phyloP scores from a whole-genome alignment of 495 filamentous ascomycete species.

The Saxispiralis lemnorum region DNA sequence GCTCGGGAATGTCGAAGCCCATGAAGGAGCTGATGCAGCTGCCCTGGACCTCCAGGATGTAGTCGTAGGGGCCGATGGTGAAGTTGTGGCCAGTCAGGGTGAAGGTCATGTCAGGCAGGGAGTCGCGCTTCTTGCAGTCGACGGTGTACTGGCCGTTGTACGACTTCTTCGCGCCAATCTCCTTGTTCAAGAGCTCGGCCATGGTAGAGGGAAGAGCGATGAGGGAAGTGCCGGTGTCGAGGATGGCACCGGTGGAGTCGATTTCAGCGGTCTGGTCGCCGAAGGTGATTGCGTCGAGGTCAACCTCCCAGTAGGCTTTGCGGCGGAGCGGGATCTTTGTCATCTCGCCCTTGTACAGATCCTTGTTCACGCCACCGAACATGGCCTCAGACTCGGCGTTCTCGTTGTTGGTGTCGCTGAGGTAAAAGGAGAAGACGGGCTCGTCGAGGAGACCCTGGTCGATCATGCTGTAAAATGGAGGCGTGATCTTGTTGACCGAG shows the following conservation, averaged over 20 bases:
- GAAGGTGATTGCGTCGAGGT: slow-evolving; percentile 79
- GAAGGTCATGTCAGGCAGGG: slow-evolving; percentile 75
- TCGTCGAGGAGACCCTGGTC: slow-evolving; percentile 79
- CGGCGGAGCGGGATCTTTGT: slow-evolving; percentile 84
- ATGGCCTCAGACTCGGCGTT: slow-evolving; percentile 68
- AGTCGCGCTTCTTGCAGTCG: slow-evolving; percentile 69
- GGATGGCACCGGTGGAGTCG: slow-evolving; percentile 83
- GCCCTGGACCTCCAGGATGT: slow-evolving; percentile 88
- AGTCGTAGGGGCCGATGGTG: slow-evolving; percentile 74
- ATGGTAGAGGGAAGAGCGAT: slow-evolving; percentile 85
- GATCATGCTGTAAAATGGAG: slow-evolving; percentile 92
- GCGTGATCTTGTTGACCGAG: slow-evolving; percentile 84
- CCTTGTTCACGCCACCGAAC: slow-evolving; percentile 80
- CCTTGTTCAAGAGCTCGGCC: slow-evolving; percentile 90
- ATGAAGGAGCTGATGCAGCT: slow-evolving; percentile 95
- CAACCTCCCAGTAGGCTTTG: slow-evolving; percentile 99
- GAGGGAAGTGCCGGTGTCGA: slow-evolving; percentile 96
- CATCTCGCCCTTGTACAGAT: slow-evolving; percentile 76
- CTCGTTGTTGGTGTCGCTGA: slow-evolving; percentile 54
- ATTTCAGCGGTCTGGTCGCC: slow-evolving; percentile 70
- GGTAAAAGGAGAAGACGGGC: slow-evolving; percentile 91
- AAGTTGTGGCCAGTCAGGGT: slow-evolving; percentile 78
- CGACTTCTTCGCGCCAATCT: slow-evolving; percentile 94
- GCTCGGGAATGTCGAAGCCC: slow-evolving; percentile 92
- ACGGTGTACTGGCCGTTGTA: slow-evolving; percentile 89